Base-by-base conservation (phyloP, 768 basidiomycete species). In the Boletus huronensis region DNA sequence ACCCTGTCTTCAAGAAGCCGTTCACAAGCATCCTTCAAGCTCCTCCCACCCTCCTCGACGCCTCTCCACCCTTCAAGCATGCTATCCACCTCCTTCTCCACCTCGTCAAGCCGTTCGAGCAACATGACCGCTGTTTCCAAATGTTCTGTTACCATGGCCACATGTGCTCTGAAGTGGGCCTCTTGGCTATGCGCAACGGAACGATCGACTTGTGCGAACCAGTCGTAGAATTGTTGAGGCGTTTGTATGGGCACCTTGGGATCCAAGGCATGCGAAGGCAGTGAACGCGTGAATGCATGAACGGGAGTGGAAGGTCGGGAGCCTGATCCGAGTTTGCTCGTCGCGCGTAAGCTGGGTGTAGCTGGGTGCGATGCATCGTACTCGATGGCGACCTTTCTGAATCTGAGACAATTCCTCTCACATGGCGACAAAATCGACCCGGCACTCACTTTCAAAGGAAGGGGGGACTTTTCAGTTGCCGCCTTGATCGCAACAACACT, bases 211-310 rank as follows among this genome's bases (percentile, higher is more conserved):
- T 89, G 78, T 4, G 91, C 79, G 70, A 94, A 96, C 88, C 94
- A 97, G 73, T 98, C 96, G 67, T 95, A 93, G 72, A 99, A 96
- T 61, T 98, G 93, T 63, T 98, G 93, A 1, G 94, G 88, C 0
- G 93, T 96, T 58, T 88, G 82, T 36, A 98, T 85, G 5, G 90
- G 87, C 38, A 84, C 80, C 47, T 80, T 82, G 3, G 91, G 89
- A 64, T 89, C 87, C 16, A 92, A 73, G 0, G 84, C 78, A 64
- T 88, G 82, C 8, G 72, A 64, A 13, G 65, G 39, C 13, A 53
- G 47, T 3, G 67, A 55, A 52, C 64, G 70, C 43, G 58, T 48
- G 32, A 31, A 56, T 17, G 53, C 55, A 41, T 52, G 51, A 28
- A 59, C 66, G 10, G 68, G 70, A 13, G 82, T 84, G 9, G 77